These are phyloP conservation scores for Colletotrichum camelliae DNA, from an alignment of 2,329 filamentous ascomycete genomes.

Conservation along the genomic window DNA sequence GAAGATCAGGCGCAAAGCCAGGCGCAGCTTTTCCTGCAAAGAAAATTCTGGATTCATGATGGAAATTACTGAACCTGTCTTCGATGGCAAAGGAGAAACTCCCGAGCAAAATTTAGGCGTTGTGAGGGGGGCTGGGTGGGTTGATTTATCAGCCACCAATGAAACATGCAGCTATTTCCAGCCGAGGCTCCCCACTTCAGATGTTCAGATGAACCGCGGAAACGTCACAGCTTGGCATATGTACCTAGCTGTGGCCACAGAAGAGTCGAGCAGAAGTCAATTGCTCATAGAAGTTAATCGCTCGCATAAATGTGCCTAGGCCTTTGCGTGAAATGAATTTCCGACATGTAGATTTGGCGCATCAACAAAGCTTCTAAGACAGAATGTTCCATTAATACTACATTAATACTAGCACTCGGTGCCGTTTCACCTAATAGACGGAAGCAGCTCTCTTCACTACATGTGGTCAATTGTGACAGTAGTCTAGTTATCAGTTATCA, in stretches of 20 bases:
- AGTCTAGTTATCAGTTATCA: neutral
- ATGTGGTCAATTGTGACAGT: too few relatives aligned
- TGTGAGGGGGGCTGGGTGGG: neutral
- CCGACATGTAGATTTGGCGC: neutral
- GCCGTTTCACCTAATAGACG: too few relatives aligned
- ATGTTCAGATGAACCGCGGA: neutral
- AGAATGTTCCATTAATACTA: neutral
- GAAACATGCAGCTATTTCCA: neutral
- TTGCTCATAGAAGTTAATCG: neutral
- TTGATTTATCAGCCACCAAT: neutral
- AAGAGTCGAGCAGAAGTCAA: neutral
- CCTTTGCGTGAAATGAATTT: too few relatives aligned
- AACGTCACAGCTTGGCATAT: neutral
- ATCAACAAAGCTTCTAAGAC: neutral
- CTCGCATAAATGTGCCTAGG: too few relatives aligned
- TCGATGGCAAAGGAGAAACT: neutral
- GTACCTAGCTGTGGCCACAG: neutral
- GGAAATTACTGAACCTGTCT: neutral
- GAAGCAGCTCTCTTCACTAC: neutral
- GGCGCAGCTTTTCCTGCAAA: neutral
- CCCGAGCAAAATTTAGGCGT: accelerated
- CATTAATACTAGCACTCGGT: too few relatives aligned
- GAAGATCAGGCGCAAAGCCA: neutral
- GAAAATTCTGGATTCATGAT: neutral
- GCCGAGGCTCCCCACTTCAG: neutral